These are phyloP conservation scores for Erysiphe pulchra DNA, from an alignment of 2,329 filamentous ascomycete species.

Conservation along the genomic window DNA sequence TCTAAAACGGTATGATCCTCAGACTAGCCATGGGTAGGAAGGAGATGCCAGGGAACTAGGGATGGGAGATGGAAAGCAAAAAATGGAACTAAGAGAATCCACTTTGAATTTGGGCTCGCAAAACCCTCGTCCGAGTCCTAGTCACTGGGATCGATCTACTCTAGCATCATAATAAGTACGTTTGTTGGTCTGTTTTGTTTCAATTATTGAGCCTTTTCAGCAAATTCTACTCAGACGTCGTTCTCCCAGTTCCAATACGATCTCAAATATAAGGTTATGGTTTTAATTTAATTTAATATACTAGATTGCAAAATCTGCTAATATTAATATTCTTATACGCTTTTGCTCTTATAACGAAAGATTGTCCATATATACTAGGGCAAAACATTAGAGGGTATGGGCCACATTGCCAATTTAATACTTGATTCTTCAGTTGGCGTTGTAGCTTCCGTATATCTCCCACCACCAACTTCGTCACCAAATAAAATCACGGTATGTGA, in stretches of 20 bases:
- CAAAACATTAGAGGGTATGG: slow-evolving; percentile 21
- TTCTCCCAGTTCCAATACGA: background rate
- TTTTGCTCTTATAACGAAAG: background rate
- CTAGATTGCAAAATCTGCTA: background rate
- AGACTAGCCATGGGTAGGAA: background rate
- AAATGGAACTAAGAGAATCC: background rate
- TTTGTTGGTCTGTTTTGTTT: background rate
- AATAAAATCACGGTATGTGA: background rate
- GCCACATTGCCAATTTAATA: slow-evolving; percentile 35
- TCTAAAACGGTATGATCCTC: background rate
- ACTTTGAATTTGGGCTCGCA: background rate
- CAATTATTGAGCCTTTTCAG: background rate
- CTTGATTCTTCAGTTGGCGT: slow-evolving; percentile 14
- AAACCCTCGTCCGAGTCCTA: background rate
- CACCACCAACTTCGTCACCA: slow-evolving; percentile 19
- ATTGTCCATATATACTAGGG: background rate
- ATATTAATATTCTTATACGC: background rate
- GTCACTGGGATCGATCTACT: background rate
- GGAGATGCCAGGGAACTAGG: background rate
- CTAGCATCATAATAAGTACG: background rate
- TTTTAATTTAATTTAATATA: background rate
- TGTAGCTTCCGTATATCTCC: slow-evolving; percentile 23
- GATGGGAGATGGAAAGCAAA: background rate
- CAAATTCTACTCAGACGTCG: background rate
- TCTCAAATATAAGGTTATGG: background rate